Evolutionary conservation across 176 grass and related monocot genomes (phyloP), one percentile per base, ranked within the genome.

Genomic region (Avena insularis): DNA sequence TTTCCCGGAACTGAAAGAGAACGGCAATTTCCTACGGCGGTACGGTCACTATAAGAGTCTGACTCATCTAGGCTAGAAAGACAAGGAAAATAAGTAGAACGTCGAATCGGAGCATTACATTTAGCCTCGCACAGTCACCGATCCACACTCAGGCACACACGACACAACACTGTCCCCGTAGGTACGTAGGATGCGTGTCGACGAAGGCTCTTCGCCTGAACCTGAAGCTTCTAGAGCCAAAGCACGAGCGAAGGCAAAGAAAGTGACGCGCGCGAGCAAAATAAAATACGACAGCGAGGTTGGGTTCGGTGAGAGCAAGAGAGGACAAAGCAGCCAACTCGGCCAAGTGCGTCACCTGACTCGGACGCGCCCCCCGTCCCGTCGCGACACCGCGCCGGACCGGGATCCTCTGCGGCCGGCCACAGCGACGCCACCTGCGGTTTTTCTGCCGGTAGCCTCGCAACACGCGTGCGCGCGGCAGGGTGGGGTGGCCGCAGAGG

Each of bases 341-440:
- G 43, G 47, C 53, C 63, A 83, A 90, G 63, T 83, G 73, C 89
- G 73, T 83, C 89, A 83, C 71, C 79, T 71, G 84, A 82, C 83
- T 78, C 60, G 3, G 43, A 78, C 62, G 5, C 74, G 15, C 35
- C 70, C 35, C 43, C 13, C 63, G 11, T 50, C 74, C 74, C 59
- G 33, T 83, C 71, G 12, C 46, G 3, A 38, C 47, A 50, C 48
- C 13, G 33, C 23, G 12, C 4, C n/a, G 45, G 78, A 5, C 0
- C 27, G 33, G 3, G 27, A 87, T 87, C 85, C 1, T 19, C 72
- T 90, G 84, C 71, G 79, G 79, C 15, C 13, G 2, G 40, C 40
- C 40, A 43, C 40, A 43, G 40, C 6, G 0, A 7, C 9, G 0
- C 43, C 72, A 2, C 6, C 3, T 8, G 4, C 5, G 8, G 8